phyloP scores from a whole-genome alignment of 108 stramenopile species.

The Fistulifera solaris region DNA sequence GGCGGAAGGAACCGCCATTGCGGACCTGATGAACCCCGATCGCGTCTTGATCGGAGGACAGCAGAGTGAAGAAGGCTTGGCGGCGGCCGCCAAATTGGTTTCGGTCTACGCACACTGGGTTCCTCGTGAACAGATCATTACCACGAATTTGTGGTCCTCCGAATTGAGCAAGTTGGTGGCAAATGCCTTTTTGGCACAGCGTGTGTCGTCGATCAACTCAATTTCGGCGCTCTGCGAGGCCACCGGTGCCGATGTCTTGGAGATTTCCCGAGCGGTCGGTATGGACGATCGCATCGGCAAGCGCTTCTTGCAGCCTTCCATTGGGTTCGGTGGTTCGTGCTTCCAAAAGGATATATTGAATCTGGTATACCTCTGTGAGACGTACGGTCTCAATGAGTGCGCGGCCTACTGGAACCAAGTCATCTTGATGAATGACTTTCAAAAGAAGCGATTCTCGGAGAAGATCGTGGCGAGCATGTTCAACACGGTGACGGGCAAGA shows the following conservation, averaged over 20 bases:
- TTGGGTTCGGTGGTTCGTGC: conserved; percentile 98
- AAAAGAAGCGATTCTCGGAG: conserved; percentile 96
- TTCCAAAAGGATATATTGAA: conserved; percentile 99
- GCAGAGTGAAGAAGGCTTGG: conserved; percentile 84
- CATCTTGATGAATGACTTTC: conserved; percentile 98
- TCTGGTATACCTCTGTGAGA: conserved; percentile 98
- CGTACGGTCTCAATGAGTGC: conserved; percentile 92
- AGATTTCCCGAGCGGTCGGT: conserved; percentile 95
- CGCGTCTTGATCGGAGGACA: conserved; percentile 98
- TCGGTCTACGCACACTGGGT: conserved; percentile 94
- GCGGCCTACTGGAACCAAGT: conserved; percentile 99
- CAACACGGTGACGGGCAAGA: conserved; percentile 99
- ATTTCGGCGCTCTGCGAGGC: conserved; percentile 99
- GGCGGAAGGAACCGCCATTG: conserved; percentile 98
- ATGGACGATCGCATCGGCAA: conserved; percentile 97
- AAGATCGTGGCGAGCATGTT: conserved; percentile 96
- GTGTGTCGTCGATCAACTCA: conserved; percentile 98
- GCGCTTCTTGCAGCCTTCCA: conserved; percentile 93
- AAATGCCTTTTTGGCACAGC: conserved; percentile 99
- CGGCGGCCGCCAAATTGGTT: conserved; percentile 69
- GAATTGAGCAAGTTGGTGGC: conserved; percentile 99
- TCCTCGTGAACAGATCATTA: conserved; percentile 88
- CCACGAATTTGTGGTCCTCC: conserved; percentile 98
- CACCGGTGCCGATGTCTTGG: conserved; percentile 94
- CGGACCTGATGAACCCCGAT: conserved; percentile 87